Evolutionary conservation across 371 early-diverging fungal species (phyloP).

Genomic region (Mucor circinelloides): DNA sequence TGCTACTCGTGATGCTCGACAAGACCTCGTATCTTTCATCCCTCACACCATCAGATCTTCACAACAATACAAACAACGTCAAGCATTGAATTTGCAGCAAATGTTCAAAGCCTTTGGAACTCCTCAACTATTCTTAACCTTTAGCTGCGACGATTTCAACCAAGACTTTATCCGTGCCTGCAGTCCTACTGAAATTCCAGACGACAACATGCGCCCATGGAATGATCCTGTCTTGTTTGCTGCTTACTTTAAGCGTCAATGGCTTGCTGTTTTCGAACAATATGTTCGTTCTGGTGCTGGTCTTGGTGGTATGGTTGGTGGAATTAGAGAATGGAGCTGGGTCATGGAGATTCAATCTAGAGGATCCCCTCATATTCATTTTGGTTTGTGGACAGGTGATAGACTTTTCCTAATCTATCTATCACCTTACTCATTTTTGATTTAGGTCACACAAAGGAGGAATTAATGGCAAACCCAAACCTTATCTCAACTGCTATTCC

Average conservation of each 20-base stretch:
- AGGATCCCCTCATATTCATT: conserved; percentile 1
- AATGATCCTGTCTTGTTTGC: neutral
- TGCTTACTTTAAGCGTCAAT: neutral
- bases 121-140: conserved; percentile 8
- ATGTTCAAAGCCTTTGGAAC: neutral
- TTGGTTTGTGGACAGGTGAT: neutral
- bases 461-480: too few species aligned
- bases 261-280: neutral
- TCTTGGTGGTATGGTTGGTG: neutral
- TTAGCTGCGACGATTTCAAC: conserved; percentile 2
- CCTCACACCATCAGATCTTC: neutral
- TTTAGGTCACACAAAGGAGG: neutral
- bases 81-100: neutral
- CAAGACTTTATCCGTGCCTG: neutral
- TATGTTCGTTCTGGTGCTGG: neutral
- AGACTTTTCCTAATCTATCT: too few species aligned
- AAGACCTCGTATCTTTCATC: neutral
- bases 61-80: neutral
- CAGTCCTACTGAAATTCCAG: neutral
- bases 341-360: conserved; percentile 1
- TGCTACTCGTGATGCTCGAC: too few species aligned
- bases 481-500: too few species aligned
- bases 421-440: neutral
- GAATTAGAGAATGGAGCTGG: conserved; percentile 2
- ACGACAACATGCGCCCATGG: neutral